These are phyloP conservation scores for Venturia effusa DNA, from an alignment of 2,329 filamentous ascomycete species.

Conservation along the genomic window DNA sequence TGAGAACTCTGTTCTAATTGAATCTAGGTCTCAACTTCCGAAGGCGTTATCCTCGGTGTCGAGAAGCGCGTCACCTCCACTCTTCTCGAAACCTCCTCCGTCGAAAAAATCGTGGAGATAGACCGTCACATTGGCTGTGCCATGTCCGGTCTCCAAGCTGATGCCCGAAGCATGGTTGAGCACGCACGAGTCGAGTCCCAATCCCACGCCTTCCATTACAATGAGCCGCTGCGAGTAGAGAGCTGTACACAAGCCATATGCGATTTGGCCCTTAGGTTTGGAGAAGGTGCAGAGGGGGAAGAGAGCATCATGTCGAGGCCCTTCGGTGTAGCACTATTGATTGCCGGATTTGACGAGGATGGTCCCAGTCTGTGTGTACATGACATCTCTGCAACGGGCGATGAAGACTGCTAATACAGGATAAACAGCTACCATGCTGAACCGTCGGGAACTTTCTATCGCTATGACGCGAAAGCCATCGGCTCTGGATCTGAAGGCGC, in stretches of 20 bases:
- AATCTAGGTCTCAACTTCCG: conserved; percentile 68
- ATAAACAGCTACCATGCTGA: conserved; percentile 75
- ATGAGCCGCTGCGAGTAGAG: conserved; percentile 88
- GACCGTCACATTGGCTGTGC: conserved; percentile 97
- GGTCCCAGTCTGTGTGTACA: conserved; percentile 68
- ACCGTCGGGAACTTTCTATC: conserved; percentile 95
- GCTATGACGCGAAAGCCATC: conserved; percentile 98
- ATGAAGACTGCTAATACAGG: background rate
- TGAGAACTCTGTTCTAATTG: conserved; percentile 16
- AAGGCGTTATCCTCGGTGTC: conserved; percentile 91
- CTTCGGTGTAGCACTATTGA: conserved; percentile 91
- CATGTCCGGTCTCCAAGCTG: conserved; percentile 96
- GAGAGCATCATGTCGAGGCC: conserved; percentile 98
- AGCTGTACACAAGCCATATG: conserved; percentile 98
- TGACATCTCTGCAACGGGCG: background rate
- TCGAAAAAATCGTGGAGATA: conserved; percentile 99
- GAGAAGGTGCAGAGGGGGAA: conserved; percentile 92
- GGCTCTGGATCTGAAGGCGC: conserved; percentile 95
- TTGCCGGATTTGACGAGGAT: conserved; percentile 95
- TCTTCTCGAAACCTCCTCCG: conserved; percentile 91
- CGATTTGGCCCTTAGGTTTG: conserved; percentile 89
- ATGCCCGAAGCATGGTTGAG: conserved; percentile 95
- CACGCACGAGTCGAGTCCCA: conserved; percentile 96
- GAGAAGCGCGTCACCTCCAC: conserved; percentile 98
- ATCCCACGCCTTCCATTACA: conserved; percentile 96